Evolutionary conservation across 306 rosid genomes (phyloP).

Genomic region (Corylus avellana): DNA sequence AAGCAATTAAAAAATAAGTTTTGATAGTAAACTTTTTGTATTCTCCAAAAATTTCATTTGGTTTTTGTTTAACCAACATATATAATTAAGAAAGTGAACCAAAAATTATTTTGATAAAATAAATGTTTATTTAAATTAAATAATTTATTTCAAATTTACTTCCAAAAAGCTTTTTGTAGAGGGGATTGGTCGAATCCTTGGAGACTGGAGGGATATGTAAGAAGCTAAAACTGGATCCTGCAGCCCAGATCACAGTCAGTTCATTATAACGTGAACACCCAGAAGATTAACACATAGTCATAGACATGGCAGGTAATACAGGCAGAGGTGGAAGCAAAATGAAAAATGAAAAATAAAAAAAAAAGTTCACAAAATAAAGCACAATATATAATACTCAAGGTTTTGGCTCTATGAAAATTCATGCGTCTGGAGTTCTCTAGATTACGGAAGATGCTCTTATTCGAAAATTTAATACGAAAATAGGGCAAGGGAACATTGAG

Average conservation of each 20-base stretch:
- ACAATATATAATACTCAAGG: not conserved
- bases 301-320: constrained; percentile 10
- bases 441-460: not conserved
- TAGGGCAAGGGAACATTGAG: not conserved
- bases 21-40: too few species aligned
- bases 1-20: too few species aligned
- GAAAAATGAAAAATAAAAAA: too few species aligned
- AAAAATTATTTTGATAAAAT: too few species aligned
- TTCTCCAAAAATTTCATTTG: too few species aligned
- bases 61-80: too few species aligned
- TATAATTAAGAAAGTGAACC: too few species aligned
- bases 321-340: not conserved
- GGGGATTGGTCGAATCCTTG: too few species aligned
- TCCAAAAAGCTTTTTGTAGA: too few species aligned
- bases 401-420: not conserved
- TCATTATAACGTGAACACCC: constrained; percentile 33
- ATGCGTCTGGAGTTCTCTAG: not conserved
- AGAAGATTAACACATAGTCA: constrained; percentile 15
- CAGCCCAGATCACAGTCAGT: constrained; percentile 58
- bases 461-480: not conserved
- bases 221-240: constrained; percentile 37
- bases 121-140: too few species aligned
- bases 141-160: too few species aligned
- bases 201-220: too few species aligned
- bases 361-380: not conserved